Percentiles rank a stretch among this genome's conserved stretches.
Evolutionary conservation across 163 green algal species (phyloP).

Genomic region (Chlamydomonas reinhardtii): DNA sequence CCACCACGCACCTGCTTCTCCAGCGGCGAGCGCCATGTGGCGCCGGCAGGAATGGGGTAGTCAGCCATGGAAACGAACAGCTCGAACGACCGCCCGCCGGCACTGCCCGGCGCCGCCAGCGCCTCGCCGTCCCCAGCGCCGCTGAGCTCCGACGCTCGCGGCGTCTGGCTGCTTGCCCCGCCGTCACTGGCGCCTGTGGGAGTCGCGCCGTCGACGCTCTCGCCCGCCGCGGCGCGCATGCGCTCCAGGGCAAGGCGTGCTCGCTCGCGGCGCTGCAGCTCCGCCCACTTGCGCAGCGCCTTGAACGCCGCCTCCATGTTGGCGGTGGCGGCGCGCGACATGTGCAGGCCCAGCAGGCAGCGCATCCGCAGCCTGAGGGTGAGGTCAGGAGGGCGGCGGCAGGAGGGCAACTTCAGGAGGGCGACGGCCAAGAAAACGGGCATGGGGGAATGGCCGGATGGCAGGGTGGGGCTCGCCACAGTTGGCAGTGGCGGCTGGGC

Average conservation of each 20-base stretch:
- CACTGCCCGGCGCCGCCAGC: no score
- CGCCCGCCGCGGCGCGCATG: not conserved
- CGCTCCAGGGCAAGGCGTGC: not conserved
- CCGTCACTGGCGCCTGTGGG: not conserved
- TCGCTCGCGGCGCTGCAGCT: conserved; percentile 7
- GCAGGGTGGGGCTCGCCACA: no score
- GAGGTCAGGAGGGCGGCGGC: no score
- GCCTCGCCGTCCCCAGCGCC: not conserved
- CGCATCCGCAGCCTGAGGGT: conserved; percentile 51
- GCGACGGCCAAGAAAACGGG: no score
- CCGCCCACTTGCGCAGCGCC: conserved; percentile 49
- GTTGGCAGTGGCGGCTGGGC: no score
- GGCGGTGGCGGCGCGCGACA: conserved; percentile 45
- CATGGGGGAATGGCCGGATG: no score
- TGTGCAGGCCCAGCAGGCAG: conserved; percentile 55
- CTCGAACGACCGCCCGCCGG: not conserved
- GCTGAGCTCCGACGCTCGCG: not conserved
- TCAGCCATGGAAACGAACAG: conserved; percentile 57
- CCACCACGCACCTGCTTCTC: not conserved
- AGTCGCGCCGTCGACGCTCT: not conserved
- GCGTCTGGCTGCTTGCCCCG: not conserved
- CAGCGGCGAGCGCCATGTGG: conserved; percentile 44
- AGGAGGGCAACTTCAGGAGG: no score
- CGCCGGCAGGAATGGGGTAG: conserved; percentile 40
- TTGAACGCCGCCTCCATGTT: conserved; percentile 60